Evolutionary conservation across 441 rosid species (phyloP).

Genomic region (Croton laevigatus): DNA sequence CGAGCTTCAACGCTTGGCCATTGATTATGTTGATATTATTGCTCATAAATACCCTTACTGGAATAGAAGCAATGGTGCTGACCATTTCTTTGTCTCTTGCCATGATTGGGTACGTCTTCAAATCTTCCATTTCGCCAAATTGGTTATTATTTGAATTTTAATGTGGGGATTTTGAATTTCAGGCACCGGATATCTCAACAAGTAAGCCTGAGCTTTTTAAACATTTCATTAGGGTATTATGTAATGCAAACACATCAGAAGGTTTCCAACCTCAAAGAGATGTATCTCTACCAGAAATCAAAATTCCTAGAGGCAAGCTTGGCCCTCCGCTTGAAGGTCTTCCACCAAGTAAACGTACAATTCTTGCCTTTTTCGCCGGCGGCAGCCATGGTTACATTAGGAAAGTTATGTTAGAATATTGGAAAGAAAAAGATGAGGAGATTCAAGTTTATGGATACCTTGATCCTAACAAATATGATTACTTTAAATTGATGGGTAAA

Average conservation of each 20-base stretch:
- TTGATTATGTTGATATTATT: conserved; percentile 39
- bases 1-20: conserved; percentile 36
- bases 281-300: conserved; percentile 63
- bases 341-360: conserved; percentile 28
- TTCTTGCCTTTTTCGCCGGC: conserved; percentile 65
- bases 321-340: conserved; percentile 33
- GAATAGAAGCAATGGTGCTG: conserved; percentile 44
- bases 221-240: conserved; percentile 57
- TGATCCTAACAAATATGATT: conserved; percentile 41
- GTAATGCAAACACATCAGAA: conserved; percentile 83
- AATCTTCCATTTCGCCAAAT: too few species aligned
- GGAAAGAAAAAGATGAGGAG: conserved; percentile 54
- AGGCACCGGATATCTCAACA: conserved; percentile 65
- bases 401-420: conserved; percentile 29
- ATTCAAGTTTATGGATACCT: conserved; percentile 57
- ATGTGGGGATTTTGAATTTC: not conserved
- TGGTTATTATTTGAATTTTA: not conserved
- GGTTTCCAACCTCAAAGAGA: conserved; percentile 69
- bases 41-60: conserved; percentile 38
- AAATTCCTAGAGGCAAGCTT: conserved; percentile 38
- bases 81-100: conserved; percentile 49
- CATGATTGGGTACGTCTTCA: conserved; percentile 48
- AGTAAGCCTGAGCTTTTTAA: conserved; percentile 42
- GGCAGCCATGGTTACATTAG: conserved; percentile 71
- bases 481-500: conserved; percentile 29